Evolutionary conservation across 2,329 filamentous ascomycete species (phyloP).

Genomic region (Catunica adiposa): DNA sequence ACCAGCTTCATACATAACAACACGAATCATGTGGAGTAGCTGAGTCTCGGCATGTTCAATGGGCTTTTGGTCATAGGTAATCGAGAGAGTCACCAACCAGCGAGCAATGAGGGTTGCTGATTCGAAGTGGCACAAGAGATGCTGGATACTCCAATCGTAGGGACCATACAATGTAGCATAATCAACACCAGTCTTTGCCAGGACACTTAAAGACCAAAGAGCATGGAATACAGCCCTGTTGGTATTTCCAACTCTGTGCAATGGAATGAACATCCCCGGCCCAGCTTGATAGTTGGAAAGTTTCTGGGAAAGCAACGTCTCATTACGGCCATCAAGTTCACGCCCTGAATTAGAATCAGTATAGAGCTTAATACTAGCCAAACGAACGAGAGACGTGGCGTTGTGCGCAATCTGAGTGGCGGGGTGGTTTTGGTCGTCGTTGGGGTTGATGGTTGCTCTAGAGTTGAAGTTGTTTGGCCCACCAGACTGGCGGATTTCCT

Average conservation of each 20-base stretch:
- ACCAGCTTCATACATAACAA: slow-evolving; percentile 45
- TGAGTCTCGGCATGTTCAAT: slow-evolving; percentile 36
- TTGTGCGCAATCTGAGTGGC: slow-evolving; percentile 51
- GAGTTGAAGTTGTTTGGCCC: not conserved
- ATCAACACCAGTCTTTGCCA: slow-evolving; percentile 46
- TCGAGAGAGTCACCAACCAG: slow-evolving; percentile 40
- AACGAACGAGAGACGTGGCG: slow-evolving; percentile 41
- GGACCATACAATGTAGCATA: slow-evolving; percentile 46
- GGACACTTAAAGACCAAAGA: slow-evolving; percentile 50
- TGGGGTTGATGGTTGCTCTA: slow-evolving; percentile 17
- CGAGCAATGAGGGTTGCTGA: slow-evolving; percentile 44
- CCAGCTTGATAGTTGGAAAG: slow-evolving; percentile 22
- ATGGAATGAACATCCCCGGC: slow-evolving; percentile 19
- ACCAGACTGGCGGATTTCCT: slow-evolving; percentile 21
- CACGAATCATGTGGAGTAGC: slow-evolving; percentile 38
- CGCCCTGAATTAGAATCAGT: slow-evolving; percentile 47
- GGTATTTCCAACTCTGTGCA: slow-evolving; percentile 42
- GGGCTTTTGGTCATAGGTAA: slow-evolving; percentile 34
- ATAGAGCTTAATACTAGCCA: slow-evolving; percentile 49
- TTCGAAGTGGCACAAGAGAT: slow-evolving; percentile 45
- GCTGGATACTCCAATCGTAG: slow-evolving; percentile 45
- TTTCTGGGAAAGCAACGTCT: slow-evolving; percentile 41
- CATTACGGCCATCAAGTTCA: slow-evolving; percentile 48
- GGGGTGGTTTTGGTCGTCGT: slow-evolving; percentile 17
- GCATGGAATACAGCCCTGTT: slow-evolving; percentile 50